phyloP scores from a whole-genome alignment of 768 basidiomycete genomes.

The Tylopilus sp. region DNA sequence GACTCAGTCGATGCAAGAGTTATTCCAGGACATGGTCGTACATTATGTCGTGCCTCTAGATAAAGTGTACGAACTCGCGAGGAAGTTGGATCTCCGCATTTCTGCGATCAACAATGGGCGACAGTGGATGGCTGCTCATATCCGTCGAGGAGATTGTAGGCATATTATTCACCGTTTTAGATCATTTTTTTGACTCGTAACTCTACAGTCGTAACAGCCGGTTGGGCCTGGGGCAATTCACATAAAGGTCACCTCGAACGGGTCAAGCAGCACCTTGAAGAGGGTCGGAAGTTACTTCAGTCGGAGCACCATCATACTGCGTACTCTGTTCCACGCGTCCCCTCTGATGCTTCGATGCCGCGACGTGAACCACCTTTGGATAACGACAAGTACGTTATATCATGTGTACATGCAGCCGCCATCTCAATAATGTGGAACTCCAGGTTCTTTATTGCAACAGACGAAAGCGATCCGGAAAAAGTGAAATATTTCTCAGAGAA shows the following conservation, averaged over 20 bases:
- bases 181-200: not conserved
- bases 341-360: constrained; percentile 8
- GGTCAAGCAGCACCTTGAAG: constrained; percentile 28
- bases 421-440: not conserved
- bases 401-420: not conserved
- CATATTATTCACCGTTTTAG: not conserved
- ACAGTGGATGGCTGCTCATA: constrained; percentile 37
- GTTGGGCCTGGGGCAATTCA: constrained; percentile 33
- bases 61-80: constrained; percentile 23
- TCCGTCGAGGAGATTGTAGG: constrained; percentile 40
- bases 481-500: constrained; percentile 28
- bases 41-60: constrained; percentile 25
- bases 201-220: constrained; percentile 23
- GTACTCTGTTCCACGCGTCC: constrained; percentile 19
- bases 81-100: constrained; percentile 21
- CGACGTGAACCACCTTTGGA: constrained; percentile 16
- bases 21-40: constrained; percentile 23
- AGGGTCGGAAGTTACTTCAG: constrained; percentile 28
- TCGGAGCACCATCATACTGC: constrained; percentile 10
- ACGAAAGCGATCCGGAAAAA: constrained; percentile 35
- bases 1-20: constrained; percentile 13
- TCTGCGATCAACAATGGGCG: constrained; percentile 26
- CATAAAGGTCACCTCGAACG: constrained; percentile 33
- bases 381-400: constrained; percentile 15
- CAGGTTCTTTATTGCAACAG: constrained; percentile 35